Evolutionary conservation across 169 alveolate species (phyloP).

Genomic region (Eimeria sp.): DNA sequence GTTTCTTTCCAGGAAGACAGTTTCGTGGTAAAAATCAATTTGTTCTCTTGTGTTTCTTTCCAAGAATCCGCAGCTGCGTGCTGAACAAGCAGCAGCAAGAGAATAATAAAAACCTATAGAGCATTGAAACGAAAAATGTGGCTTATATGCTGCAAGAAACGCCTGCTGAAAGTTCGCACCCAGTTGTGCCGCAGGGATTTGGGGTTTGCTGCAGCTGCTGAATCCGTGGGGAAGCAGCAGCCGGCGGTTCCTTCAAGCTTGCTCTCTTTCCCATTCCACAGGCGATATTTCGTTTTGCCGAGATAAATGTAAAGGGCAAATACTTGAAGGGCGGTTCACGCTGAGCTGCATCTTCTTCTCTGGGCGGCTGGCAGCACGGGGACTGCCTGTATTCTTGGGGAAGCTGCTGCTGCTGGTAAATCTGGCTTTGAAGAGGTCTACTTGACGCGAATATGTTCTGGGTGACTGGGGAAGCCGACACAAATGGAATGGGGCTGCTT

Average conservation of each 20-base stretch:
- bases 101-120: no score
- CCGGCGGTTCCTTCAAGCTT: background rate
- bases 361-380: background rate
- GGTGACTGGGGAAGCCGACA: background rate
- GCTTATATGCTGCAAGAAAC: constrained; percentile 13
- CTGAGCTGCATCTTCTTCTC: background rate
- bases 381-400: background rate
- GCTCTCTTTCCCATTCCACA: constrained; percentile 18
- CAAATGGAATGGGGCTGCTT: background rate
- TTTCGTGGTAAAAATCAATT: background rate
- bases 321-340: constrained; percentile 26
- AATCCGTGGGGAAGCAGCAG: background rate
- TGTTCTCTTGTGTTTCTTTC: background rate
- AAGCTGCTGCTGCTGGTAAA: background rate
- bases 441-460: background rate
- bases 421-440: background rate
- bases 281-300: constrained; percentile 28
- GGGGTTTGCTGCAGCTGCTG: constrained; percentile 14
- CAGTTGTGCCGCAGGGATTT: background rate
- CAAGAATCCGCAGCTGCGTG: background rate
- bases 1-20: background rate
- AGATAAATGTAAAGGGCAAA: constrained; percentile 18
- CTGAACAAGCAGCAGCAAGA: background rate
- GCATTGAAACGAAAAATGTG: background rate
- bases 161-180: background rate